Evolutionary conservation across 2,329 filamentous ascomycete genomes (phyloP).

Genomic region (Aspergillus brasiliensis): DNA sequence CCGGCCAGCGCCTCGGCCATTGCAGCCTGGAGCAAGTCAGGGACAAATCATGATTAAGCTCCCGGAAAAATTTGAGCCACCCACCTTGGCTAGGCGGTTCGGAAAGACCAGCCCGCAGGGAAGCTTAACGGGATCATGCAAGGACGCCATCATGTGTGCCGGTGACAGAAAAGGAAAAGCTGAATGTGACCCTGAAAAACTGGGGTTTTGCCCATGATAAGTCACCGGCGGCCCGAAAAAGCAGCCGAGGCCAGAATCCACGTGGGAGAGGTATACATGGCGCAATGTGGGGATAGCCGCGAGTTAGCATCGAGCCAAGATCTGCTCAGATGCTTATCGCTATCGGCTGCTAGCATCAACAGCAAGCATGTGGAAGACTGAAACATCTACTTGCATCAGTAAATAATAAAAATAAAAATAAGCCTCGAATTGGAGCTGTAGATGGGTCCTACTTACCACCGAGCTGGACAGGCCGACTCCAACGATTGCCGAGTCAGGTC

Average conservation of each 20-base stretch:
- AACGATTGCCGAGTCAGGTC: no score
- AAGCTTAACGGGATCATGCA: constrained; percentile 51
- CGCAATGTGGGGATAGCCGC: not conserved
- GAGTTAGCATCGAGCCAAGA: not conserved
- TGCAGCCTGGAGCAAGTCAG: constrained; percentile 42
- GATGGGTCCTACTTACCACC: no score
- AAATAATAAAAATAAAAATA: no score
- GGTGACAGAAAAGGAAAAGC: not conserved
- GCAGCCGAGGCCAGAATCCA: not conserved
- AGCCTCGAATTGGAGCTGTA: no score
- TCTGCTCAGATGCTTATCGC: not conserved
- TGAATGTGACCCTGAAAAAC: not conserved
- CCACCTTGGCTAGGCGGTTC: constrained; percentile 55
- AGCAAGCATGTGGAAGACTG: not conserved
- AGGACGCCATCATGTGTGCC: constrained; percentile 21
- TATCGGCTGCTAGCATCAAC: not conserved
- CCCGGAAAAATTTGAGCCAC: not conserved
- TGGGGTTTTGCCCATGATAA: not conserved
- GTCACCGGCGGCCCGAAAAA: constrained; percentile 5
- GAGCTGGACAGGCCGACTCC: no score
- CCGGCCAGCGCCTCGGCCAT: constrained; percentile 49
- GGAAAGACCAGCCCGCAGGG: constrained; percentile 59
- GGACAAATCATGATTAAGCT: constrained; percentile 1
- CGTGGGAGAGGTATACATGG: not conserved
- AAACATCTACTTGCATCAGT: not conserved